Conservation (phyloP, 306 rosid species). For the Dalbergia cochinchinensis region DNA sequence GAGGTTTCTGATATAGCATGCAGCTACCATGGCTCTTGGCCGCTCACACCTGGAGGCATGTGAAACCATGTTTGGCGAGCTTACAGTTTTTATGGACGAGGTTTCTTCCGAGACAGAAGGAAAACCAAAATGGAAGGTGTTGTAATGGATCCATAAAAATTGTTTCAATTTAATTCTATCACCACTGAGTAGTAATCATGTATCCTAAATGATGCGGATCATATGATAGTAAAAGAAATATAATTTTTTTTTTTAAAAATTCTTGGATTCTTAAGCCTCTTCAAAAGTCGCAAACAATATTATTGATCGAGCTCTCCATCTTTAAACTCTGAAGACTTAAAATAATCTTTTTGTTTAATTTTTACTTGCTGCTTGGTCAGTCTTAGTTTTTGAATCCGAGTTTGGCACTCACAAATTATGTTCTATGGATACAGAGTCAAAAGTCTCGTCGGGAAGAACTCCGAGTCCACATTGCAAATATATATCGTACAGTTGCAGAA, state of each 20-base stretch:
- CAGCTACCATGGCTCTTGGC: conserved; percentile 99
- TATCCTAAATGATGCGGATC: conserved; percentile 17
- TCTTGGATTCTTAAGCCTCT: conserved; percentile 32
- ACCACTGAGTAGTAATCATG: conserved; percentile 9
- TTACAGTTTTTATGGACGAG: conserved; percentile 88
- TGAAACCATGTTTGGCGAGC: conserved; percentile 94
- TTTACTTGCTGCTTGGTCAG: conserved; percentile 39
- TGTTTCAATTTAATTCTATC: conserved; percentile 27
- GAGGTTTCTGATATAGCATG: conserved; percentile 70
- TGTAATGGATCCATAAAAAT: conserved; percentile 37
- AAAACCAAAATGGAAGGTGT: conserved; percentile 98
- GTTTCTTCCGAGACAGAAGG: conserved; percentile 90
- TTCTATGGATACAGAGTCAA: conserved; percentile 74
- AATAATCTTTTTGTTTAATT: conserved; percentile 26
- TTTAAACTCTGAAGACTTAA: conserved; percentile 34
- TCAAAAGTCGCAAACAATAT: conserved; percentile 1
- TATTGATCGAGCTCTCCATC: conserved; percentile 28
- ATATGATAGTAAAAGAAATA: conserved; percentile 33
- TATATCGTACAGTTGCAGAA: conserved; percentile 92
- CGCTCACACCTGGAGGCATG: conserved; percentile 94
- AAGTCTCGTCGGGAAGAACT: conserved; percentile 97
- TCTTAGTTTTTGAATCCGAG: conserved; percentile 32
- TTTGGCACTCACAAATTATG: conserved; percentile 40
- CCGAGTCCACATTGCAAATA: conserved; percentile 91
- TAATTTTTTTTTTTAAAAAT: neutral